Percentiles rank a stretch among this genome's conserved stretches.
phyloP scores from a whole-genome alignment of 2,329 filamentous ascomycete species.

The Macrophomina tecta region DNA sequence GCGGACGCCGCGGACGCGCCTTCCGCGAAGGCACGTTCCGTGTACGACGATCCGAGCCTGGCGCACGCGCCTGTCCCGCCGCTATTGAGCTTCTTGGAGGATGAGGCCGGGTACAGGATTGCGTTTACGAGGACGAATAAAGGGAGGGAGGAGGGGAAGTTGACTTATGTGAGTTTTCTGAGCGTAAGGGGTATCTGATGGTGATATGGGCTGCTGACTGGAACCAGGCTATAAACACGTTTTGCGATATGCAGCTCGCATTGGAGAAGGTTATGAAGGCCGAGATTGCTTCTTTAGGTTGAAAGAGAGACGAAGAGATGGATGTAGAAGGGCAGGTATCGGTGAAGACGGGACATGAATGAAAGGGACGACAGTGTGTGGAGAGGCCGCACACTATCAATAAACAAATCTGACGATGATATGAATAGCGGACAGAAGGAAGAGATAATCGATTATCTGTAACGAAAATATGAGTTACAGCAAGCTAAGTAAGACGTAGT shows the following conservation, averaged over 20 bases:
- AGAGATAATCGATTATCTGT: too few species aligned
- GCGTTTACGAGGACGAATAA: slow-evolving; percentile 4
- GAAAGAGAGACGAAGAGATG: neutral
- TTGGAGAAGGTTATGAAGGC: slow-evolving; percentile 47
- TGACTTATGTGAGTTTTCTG: slow-evolving; percentile 6
- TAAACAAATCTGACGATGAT: too few species aligned
- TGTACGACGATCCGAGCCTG: neutral
- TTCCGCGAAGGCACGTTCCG: neutral
- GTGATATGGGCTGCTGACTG: neutral
- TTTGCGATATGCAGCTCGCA: slow-evolving; percentile 61
- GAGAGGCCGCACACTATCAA: too few species aligned
- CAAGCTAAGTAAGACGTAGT: too few species aligned
- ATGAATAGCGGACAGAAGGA: too few species aligned
- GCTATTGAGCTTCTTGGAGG: slow-evolving; percentile 6
- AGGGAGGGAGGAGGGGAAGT: slow-evolving; percentile 22
- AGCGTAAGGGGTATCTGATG: too few species aligned
- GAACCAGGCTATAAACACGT: slow-evolving; percentile 63
- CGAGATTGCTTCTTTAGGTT: neutral
- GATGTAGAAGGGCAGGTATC: neutral
- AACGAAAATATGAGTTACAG: too few species aligned
- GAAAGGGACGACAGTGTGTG: too few species aligned
- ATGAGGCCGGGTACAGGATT: slow-evolving; percentile 9
- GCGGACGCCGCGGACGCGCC: neutral
- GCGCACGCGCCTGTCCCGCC: neutral
- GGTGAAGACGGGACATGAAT: neutral